phyloP scores from a whole-genome alignment of 192 early-diverging fungal species.

The Umbelopsis ramanniana region DNA sequence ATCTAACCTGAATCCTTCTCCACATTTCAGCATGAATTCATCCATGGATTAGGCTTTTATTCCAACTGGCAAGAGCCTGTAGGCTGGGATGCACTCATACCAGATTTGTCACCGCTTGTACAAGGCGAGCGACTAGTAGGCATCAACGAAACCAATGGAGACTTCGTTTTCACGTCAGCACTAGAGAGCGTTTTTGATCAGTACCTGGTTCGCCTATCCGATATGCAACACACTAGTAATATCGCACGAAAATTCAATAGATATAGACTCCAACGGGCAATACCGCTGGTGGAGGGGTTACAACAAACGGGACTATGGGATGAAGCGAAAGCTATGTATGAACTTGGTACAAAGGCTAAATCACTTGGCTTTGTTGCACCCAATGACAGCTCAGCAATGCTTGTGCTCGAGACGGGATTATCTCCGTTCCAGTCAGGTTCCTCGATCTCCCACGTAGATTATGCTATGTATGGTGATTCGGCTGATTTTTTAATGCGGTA shows the following conservation, averaged over 20 bases:
- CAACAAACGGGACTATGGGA: background rate
- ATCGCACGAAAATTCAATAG: background rate
- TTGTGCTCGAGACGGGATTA: conserved; percentile 42
- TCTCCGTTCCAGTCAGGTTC: conserved; percentile 41
- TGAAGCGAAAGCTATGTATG: background rate
- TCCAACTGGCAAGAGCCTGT: conserved; percentile 34
- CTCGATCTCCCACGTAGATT: conserved; percentile 46
- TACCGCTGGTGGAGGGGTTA: background rate
- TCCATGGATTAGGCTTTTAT: conserved; percentile 49
- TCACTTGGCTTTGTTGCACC: background rate
- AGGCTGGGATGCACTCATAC: conserved; percentile 29
- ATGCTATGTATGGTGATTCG: conserved; percentile 32
- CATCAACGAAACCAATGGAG: conserved; percentile 7
- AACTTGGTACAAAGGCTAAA: background rate
- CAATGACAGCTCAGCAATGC: background rate
- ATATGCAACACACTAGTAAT: background rate
- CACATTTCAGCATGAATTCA: conserved; percentile 41
- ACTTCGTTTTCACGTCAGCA: conserved; percentile 21
- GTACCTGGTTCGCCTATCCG: conserved; percentile 27
- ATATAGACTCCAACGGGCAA: background rate
- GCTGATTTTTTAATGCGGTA: conserved; percentile 46
- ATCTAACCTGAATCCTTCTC: background rate
- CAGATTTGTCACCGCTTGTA: conserved; percentile 30
- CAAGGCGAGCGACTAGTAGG: conserved; percentile 8
- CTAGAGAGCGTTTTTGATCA: conserved; percentile 39